Evolutionary conservation across 345 rosid species (phyloP).

Genomic region (Ricinus communis): DNA sequence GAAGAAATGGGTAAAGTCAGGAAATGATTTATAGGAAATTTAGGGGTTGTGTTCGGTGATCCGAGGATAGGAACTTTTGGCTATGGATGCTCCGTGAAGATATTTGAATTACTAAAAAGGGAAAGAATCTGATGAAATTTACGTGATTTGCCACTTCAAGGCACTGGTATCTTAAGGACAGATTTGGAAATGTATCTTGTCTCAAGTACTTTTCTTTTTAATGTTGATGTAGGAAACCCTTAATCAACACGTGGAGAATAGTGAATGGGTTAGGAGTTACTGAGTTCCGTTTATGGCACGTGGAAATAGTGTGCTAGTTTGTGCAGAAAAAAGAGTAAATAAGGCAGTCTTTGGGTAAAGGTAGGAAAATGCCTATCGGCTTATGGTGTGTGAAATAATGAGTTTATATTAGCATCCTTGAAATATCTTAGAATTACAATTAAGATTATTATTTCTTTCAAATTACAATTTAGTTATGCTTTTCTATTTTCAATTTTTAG

Average conservation of each 20-base stretch:
- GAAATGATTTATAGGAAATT: constrained; percentile 23
- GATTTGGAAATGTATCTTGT: constrained; percentile 2
- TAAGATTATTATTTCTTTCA: no score
- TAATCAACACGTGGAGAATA: constrained; percentile 18
- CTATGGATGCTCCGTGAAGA: background rate
- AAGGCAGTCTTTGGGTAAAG: no score
- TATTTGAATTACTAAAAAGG: constrained; percentile 15
- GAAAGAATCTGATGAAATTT: constrained; percentile 12
- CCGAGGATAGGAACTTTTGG: background rate
- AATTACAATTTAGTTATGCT: no score
- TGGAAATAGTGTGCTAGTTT: background rate
- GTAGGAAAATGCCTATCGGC: background rate
- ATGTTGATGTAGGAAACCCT: no score
- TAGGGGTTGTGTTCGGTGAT: constrained; percentile 7
- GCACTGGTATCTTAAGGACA: constrained; percentile 14
- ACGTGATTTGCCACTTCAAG: constrained; percentile 24
- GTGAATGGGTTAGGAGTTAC: no score
- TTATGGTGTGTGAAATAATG: no score
- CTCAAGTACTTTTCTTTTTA: no score
- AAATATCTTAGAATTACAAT: no score
- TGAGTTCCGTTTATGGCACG: background rate
- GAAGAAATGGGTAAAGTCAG: constrained; percentile 14
- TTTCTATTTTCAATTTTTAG: no score
- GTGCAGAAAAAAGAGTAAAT: no score
- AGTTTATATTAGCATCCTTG: no score